Base-by-base conservation (phyloP, 2,329 filamentous ascomycete genomes). In the Pleoardoris graminearum region DNA sequence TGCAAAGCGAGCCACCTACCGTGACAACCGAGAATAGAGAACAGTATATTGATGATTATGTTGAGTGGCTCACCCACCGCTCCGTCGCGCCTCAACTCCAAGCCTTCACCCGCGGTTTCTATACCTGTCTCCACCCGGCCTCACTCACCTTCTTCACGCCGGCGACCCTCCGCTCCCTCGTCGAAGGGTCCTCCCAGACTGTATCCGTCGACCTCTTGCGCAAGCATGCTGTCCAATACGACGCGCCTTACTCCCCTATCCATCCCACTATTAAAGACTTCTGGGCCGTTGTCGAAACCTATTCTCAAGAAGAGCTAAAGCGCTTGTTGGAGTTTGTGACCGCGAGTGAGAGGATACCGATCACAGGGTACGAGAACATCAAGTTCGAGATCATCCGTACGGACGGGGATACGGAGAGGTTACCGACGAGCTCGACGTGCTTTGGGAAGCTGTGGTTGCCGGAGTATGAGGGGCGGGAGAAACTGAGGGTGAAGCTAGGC, bases 271-370 rank as follows among this genome's bases (percentile, higher is more conserved):
- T 99, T 36, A 77, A 79, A 21, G 84, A 89, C 61, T 97, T 99
- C 70, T 99, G 94, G 94, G 80, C 80, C 11, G 82, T 97, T 7
- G 88, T 96, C 1, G 82, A 82, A 58, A 73, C 70, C 30, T 94
- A 84, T 67, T 80, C 85, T 53, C 80, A 87, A 14, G 79, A 82
- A 38, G 88, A 92, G 79, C 88, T 88, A 73, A 83, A 85, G 47
- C 85, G 84, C 63, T 76, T 99, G 29, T 80, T 99, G 27, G 91
- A 97, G 70, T 99, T 99, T 66, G 92, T 99, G 25, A 99, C 94
- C 12, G 93, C 93, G 0, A 93, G 87, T 63, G 92, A 97, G 67
- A 83, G 94, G 2, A 84, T 97, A 1, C 94, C 94, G 0, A 89
- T 96, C 0, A 91, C 90, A 17, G 94, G 94, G 2, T 85, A 92